Evolutionary conservation across 148 eudicot genomes (phyloP).

Genomic region (Tetragonia tetragonoides): DNA sequence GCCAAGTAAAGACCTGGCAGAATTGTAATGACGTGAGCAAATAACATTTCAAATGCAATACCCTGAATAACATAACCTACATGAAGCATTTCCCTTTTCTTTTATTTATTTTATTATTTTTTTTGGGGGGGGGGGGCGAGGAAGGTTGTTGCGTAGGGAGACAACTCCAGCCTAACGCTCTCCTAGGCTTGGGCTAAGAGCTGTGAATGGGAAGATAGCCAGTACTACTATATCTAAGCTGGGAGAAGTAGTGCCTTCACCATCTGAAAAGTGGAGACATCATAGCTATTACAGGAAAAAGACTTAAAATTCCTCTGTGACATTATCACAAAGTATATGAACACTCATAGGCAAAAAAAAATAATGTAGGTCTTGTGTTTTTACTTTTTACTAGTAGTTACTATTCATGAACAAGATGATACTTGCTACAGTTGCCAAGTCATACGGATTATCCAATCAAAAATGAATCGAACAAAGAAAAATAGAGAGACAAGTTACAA

Average conservation of each 20-base stretch:
- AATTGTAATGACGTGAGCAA: neutral
- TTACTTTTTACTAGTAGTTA: too few species aligned
- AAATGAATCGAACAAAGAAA: too few species aligned
- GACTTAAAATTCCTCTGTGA: too few species aligned
- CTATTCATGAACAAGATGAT: too few species aligned
- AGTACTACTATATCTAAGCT: neutral
- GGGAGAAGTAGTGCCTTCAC: neutral
- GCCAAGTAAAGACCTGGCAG: constrained; percentile 87
- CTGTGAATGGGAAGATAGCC: neutral
- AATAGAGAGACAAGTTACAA: too few species aligned
- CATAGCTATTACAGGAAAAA: neutral
- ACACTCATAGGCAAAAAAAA: too few species aligned
- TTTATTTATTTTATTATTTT: neutral
- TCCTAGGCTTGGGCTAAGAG: neutral
- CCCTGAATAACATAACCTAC: neutral
- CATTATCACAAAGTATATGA: too few species aligned
- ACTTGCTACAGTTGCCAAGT: too few species aligned
- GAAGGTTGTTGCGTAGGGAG: neutral
- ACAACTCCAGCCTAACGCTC: neutral
- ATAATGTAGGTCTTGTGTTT: too few species aligned
- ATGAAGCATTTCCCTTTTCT: neutral
- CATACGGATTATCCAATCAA: too few species aligned
- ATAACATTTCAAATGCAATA: neutral
- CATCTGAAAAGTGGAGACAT: neutral
- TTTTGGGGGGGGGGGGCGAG: too few species aligned